These are phyloP conservation scores for Nothopassalora personata DNA, from an alignment of 2,329 filamentous ascomycete genomes.

Conservation along the genomic window DNA sequence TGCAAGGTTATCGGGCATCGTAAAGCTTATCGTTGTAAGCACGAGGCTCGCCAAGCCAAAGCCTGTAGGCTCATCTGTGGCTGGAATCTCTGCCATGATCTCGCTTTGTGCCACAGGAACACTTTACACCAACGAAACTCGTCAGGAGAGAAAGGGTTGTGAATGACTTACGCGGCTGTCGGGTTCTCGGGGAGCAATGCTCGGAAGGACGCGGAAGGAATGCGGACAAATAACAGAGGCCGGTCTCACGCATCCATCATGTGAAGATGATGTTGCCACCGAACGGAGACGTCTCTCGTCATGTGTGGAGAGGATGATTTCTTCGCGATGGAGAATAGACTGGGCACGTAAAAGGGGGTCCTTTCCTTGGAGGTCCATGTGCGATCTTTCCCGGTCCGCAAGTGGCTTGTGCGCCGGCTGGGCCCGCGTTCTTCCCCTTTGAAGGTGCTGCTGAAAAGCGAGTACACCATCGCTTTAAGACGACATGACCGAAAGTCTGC, in stretches of 20 bases:
- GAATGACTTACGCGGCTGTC: conserved; percentile 5
- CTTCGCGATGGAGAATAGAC: background rate
- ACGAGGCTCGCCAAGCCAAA: conserved; percentile 3
- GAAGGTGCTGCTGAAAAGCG: no score
- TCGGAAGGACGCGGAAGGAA: conserved; percentile 5
- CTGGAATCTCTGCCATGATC: background rate
- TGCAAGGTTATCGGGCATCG: conserved; percentile 12
- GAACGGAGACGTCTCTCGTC: background rate
- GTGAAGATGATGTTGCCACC: background rate
- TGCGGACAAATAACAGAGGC: background rate
- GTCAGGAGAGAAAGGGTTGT: background rate
- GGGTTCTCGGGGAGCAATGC: background rate
- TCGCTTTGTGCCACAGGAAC: background rate
- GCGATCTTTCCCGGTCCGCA: background rate
- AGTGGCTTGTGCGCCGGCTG: background rate
- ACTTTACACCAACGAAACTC: background rate
- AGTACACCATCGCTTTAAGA: no score
- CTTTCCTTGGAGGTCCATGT: background rate
- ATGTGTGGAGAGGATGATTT: background rate
- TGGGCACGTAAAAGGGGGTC: background rate
- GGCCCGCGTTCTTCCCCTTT: no score
- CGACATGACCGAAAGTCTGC: no score
- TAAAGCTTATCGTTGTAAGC: conserved; percentile 11
- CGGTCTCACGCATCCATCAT: background rate
- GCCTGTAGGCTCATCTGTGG: background rate